These are phyloP conservation scores for Pseudogymnoascus sp. DNA, from an alignment of 2,329 filamentous ascomycete species.

Conservation along the genomic window DNA sequence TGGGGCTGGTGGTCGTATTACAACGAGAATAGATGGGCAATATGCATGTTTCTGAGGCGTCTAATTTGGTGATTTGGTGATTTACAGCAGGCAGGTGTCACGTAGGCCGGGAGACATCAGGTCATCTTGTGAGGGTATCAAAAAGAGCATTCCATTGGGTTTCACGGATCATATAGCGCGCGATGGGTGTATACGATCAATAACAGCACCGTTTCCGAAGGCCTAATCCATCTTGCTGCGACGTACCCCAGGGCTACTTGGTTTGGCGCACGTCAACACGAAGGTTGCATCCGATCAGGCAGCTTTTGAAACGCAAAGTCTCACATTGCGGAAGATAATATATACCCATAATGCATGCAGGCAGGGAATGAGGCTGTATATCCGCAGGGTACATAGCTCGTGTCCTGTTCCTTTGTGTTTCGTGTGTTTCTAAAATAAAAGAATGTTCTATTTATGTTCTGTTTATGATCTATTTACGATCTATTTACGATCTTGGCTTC, in stretches of 20 bases:
- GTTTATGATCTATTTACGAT: background rate
- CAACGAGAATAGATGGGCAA: conserved; percentile 63
- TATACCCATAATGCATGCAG: background rate
- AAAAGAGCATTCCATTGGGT: background rate
- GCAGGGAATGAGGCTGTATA: background rate
- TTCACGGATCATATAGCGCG: background rate
- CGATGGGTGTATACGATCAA: background rate
- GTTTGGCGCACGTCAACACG: background rate
- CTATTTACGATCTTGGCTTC: background rate
- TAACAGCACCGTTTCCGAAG: background rate
- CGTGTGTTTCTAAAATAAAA: background rate
- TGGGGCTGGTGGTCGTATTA: conserved; percentile 88
- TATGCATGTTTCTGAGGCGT: conserved; percentile 1
- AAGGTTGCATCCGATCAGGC: background rate
- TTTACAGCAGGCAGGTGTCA: background rate
- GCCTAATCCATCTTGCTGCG: background rate
- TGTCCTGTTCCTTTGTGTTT: background rate
- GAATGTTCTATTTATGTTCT: background rate
- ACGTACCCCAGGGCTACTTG: background rate
- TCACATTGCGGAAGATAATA: background rate
- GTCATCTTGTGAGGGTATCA: background rate
- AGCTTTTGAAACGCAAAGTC: background rate
- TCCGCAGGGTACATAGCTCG: background rate
- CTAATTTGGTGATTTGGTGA: background rate
- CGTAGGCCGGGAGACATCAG: background rate